Base-by-base conservation (phyloP, 2,329 filamentous ascomycete genomes). In the Pseudogymnoascus sp. region DNA sequence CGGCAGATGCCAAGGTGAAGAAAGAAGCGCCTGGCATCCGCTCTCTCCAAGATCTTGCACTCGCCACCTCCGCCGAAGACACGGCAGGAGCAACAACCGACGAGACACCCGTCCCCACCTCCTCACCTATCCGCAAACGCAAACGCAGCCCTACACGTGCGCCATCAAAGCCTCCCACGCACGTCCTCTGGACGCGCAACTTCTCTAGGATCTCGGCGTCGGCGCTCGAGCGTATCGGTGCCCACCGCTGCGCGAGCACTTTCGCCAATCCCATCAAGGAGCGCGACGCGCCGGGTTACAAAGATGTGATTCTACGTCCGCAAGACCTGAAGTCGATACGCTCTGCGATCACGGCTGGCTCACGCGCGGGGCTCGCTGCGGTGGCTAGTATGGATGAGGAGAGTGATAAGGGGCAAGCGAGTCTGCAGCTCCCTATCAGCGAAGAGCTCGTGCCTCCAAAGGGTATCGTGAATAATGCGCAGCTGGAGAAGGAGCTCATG, bases 401-500 rank as follows among this genome's bases (percentile, higher is more conserved):
- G 62, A 44, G 82, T 17, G 86, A 87, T 61, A 79, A 82, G 3
- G 81, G 79, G 46, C 80, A 79, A 1, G 78, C 82, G 6, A 82
- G 78, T 64, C 78, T 89, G 19, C 84, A 83, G 80, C 77, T 93
- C 6, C 86, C 89, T 7, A 83, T 89, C 63, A 88, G 84, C 1
- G 83, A 88, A 60, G 91, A 97, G 64, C 80, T 96, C 26, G 82
- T 93, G 2, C 91, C 93, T 2, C 93, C 95, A 0, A 90, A 87
- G 69, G 91, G 88, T 19, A 96, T 97, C 70, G 90, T 97, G 75
- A 97, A 97, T 75, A 93, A 90, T 60, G 86, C 89, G 1, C 95
- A 97, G 74, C 82, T 97, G 15, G 93, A 97, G 75, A 91, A 92
- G 68, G 93, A 97, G 74, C 79, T 97, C 10, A 91, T 96, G 70